phyloP scores from a whole-genome alignment of 108 stramenopile species.

The Asterionellopsis glacialis region DNA sequence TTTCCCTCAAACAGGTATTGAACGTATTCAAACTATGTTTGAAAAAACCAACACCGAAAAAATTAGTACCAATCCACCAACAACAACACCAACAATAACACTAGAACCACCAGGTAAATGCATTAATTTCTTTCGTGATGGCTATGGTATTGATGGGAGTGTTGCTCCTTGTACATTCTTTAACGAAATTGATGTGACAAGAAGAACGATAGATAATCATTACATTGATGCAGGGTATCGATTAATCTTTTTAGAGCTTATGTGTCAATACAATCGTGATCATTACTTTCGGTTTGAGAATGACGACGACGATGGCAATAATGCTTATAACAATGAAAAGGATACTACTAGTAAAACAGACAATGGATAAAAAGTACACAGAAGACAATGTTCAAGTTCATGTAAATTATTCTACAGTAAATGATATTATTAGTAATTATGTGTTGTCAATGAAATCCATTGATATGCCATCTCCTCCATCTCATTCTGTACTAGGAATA shows the following conservation, averaged over 20 bases:
- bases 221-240: slow-evolving; percentile 26
- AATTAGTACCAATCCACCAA: neutral
- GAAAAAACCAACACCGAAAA: slow-evolving; percentile 6
- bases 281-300: slow-evolving; percentile 18
- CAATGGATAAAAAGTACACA: no score
- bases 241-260: slow-evolving; percentile 12
- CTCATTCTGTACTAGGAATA: no score
- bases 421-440: no score
- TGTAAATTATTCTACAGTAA: no score
- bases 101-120: slow-evolving; percentile 31
- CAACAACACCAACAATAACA: no score
- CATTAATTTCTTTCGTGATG: slow-evolving; percentile 38
- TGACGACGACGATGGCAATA: neutral
- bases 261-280: slow-evolving; percentile 14
- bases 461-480: no score
- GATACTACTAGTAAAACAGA: no score
- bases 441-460: no score
- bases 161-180: slow-evolving; percentile 24
- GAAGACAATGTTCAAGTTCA: no score
- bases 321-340: no score
- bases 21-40: slow-evolving; percentile 2
- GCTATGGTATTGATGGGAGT: slow-evolving; percentile 15
- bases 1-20: slow-evolving; percentile 4
- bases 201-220: slow-evolving; percentile 35
- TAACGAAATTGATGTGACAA: slow-evolving; percentile 25